Evolutionary conservation across 139 green algal species (phyloP).

Genomic region (Chlamydomonas sp.): DNA sequence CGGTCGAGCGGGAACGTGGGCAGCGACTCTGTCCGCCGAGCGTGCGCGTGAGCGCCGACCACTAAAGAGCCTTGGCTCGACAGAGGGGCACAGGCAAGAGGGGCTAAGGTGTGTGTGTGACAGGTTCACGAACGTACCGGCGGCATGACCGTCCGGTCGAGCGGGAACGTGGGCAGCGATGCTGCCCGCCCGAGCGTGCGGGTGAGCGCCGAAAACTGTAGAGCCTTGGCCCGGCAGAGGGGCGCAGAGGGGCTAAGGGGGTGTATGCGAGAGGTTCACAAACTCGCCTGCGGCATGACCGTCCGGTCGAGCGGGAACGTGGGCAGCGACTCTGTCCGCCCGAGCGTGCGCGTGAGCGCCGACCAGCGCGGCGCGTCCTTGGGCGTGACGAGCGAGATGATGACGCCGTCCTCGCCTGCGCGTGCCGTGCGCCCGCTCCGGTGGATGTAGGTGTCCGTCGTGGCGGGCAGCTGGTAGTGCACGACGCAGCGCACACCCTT

Average conservation of each 20-base stretch:
- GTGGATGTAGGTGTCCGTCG: slow-evolving; percentile 93
- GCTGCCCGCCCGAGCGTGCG: background rate
- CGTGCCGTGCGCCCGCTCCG: slow-evolving; percentile 77
- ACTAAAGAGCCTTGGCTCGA: background rate
- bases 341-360: slow-evolving; percentile 33
- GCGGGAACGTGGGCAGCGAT: slow-evolving; percentile 58
- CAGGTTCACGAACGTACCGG: slow-evolving; percentile 22
- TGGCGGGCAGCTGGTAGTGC: slow-evolving; percentile 93
- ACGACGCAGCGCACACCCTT: slow-evolving; percentile 52
- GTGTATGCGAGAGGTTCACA: too few species aligned
- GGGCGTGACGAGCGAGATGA: slow-evolving; percentile 70
- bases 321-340: slow-evolving; percentile 1
- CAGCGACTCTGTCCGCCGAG: slow-evolving; percentile 11
- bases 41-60: background rate
- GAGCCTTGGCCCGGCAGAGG: background rate
- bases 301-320: slow-evolving; percentile 65
- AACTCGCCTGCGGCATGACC: slow-evolving; percentile 39
- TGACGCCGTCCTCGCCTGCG: slow-evolving; percentile 55
- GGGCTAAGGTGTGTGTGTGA: background rate
- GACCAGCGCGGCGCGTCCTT: slow-evolving; percentile 55
- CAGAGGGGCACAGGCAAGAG: background rate
- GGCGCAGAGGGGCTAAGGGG: too few species aligned
- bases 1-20: slow-evolving; percentile 66
- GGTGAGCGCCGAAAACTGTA: background rate
- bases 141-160: slow-evolving; percentile 48